Evolutionary conservation across 2,329 filamentous ascomycete species (phyloP).

Genomic region (Cladophialophora exuberans): DNA sequence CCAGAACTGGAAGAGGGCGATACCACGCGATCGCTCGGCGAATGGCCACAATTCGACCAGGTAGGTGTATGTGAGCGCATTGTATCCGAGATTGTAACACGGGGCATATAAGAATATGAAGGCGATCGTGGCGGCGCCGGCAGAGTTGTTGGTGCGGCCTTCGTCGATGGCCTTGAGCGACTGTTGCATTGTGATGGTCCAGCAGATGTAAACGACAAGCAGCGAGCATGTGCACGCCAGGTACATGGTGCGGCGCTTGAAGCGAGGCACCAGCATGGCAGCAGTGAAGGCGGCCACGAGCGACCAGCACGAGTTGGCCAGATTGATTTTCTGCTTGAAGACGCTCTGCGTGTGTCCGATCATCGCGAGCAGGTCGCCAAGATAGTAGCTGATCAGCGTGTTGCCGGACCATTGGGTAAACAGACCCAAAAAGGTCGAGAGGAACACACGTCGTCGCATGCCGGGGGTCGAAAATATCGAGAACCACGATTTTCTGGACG

Average conservation of each 20-base stretch:
- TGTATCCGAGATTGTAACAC: constrained; percentile 54
- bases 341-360: constrained; percentile 43
- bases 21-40: constrained; percentile 60
- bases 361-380: constrained; percentile 40
- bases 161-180: constrained; percentile 41
- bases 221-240: constrained; percentile 55
- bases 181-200: constrained; percentile 56
- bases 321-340: constrained; percentile 46
- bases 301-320: constrained; percentile 45
- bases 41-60: constrained; percentile 65
- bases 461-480: constrained; percentile 38
- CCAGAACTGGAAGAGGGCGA: constrained; percentile 61
- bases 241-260: constrained; percentile 50
- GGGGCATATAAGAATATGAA: constrained; percentile 56
- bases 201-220: constrained; percentile 58
- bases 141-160: constrained; percentile 41
- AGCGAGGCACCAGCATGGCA: constrained; percentile 46
- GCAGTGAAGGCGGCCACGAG: constrained; percentile 43
- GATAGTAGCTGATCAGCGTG: constrained; percentile 42
- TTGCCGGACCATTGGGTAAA: constrained; percentile 48
- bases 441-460: constrained; percentile 39
- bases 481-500: constrained; percentile 42
- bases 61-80: constrained; percentile 66
- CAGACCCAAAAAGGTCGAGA: constrained; percentile 37
- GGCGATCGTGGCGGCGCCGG: constrained; percentile 51